phyloP scores from a whole-genome alignment of 345 rosid genomes.

The Eucalyptus rudis region DNA sequence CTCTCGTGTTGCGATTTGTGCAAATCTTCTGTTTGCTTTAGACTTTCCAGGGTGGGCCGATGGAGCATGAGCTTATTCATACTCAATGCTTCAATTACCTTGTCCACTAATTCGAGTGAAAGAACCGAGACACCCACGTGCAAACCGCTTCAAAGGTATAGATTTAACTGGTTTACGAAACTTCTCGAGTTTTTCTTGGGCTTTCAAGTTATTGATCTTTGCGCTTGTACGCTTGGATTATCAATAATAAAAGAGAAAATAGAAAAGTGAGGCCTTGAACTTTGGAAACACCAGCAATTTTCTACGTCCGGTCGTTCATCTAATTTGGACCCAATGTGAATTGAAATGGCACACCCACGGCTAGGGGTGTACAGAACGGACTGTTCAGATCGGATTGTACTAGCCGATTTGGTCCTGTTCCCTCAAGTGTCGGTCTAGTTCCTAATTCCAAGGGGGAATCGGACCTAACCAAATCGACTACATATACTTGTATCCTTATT shows the following conservation, averaged over 20 bases:
- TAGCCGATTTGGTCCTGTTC: rapidly evolving
- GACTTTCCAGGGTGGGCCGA: not conserved
- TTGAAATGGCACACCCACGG: not conserved
- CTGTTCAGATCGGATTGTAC: too few relatives aligned
- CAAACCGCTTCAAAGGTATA: not conserved
- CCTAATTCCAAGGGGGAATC: rapidly evolving
- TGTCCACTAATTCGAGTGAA: not conserved
- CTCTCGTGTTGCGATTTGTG: not conserved
- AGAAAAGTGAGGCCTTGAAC: not conserved
- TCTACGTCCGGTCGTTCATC: not conserved
- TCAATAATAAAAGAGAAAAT: not conserved
- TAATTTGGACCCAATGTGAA: not conserved
- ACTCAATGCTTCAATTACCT: not conserved
- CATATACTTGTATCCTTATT: too few relatives aligned
- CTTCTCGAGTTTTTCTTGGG: not conserved
- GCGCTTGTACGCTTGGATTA: not conserved
- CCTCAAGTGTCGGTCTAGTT: too few relatives aligned
- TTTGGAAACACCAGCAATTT: not conserved
- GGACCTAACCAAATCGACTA: rapidly evolving
- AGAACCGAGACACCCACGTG: not conserved
- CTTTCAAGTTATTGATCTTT: not conserved
- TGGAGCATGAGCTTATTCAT: not conserved
- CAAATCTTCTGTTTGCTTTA: not conserved
- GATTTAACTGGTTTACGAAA: not conserved
- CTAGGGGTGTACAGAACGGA: not conserved